These are phyloP conservation scores for Cucurbitaria berberidis DNA, from an alignment of 2,329 filamentous ascomycete species.

Conservation along the genomic window DNA sequence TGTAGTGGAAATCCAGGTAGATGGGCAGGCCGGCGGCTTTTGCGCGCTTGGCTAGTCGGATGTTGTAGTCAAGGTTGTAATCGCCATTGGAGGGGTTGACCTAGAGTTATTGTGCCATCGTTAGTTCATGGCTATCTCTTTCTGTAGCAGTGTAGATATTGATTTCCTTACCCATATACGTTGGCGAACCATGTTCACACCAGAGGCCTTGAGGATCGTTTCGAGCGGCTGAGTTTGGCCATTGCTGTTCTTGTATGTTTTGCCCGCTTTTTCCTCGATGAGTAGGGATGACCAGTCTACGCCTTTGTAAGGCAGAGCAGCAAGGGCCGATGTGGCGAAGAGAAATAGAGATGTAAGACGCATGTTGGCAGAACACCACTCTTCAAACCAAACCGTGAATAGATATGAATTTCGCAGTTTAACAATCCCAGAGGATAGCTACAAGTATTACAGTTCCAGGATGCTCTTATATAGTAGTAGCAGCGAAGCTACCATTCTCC, in stretches of 20 bases:
- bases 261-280: slow-evolving; percentile 67
- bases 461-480: too few species aligned
- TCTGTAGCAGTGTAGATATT: background rate
- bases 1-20: slow-evolving; percentile 69
- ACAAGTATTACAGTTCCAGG: too few species aligned
- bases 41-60: slow-evolving; percentile 69
- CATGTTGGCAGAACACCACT: slow-evolving; percentile 25
- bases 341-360: slow-evolving; percentile 33
- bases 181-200: slow-evolving; percentile 74
- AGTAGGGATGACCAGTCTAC: slow-evolving; percentile 73
- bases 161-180: slow-evolving; percentile 71
- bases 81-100: slow-evolving; percentile 66
- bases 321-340: slow-evolving; percentile 37
- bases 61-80: slow-evolving; percentile 74
- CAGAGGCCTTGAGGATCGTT: slow-evolving; percentile 64
- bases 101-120: too few species aligned
- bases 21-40: slow-evolving; percentile 67
- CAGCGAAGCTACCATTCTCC: background rate
- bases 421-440: too few species aligned
- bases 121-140: too few species aligned
- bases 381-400: background rate
- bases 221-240: slow-evolving; percentile 65
- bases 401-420: background rate
- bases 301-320: slow-evolving; percentile 67
- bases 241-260: slow-evolving; percentile 64